Conservation (phyloP, 1,284 basidiomycete genomes). For the Cryptococcus sp. region DNA sequence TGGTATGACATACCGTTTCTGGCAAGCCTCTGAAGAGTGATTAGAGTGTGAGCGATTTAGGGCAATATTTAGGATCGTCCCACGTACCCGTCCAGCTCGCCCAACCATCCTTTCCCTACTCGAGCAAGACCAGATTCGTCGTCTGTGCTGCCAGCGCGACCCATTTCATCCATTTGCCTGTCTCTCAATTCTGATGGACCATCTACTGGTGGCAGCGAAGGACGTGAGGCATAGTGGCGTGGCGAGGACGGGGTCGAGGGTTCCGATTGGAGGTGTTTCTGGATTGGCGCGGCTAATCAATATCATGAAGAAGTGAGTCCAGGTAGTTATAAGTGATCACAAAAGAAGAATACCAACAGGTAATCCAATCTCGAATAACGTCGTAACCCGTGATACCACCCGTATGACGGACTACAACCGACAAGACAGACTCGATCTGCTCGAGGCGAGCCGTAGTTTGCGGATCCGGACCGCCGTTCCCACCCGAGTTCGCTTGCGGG, state of each 20-base stretch:
- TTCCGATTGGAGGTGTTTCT: conserved; percentile 30
- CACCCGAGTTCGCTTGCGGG: conserved; percentile 31
- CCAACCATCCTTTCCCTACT: conserved; percentile 46
- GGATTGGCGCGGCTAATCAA: conserved; percentile 27
- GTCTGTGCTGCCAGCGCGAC: conserved; percentile 25
- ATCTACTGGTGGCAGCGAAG: neutral
- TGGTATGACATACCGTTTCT: conserved; percentile 22
- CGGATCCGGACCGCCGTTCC: conserved; percentile 32
- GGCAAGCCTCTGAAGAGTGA: conserved; percentile 24
- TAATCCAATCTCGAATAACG: conserved; percentile 45
- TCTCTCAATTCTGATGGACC: neutral
- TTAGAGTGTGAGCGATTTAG: neutral
- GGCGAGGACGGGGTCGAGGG: conserved; percentile 35
- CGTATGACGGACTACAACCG: conserved; percentile 43
- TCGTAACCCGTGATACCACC: conserved; percentile 42
- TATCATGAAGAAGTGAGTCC: neutral
- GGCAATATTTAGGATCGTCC: neutral
- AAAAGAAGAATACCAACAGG: conserved; percentile 23
- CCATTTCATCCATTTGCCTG: conserved; percentile 8
- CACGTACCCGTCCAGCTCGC: conserved; percentile 48
- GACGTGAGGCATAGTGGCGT: conserved; percentile 16
- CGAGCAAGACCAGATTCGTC: conserved; percentile 34
- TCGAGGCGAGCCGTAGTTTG: conserved; percentile 40
- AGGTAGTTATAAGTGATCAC: too few species aligned
- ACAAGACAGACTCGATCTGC: conserved; percentile 44